A percentile compares a stretch with the other conserved stretches of the same genome.
Evolutionary conservation across 2,329 filamentous ascomycete genomes (phyloP).

Genomic region (Ilyonectria sp.): DNA sequence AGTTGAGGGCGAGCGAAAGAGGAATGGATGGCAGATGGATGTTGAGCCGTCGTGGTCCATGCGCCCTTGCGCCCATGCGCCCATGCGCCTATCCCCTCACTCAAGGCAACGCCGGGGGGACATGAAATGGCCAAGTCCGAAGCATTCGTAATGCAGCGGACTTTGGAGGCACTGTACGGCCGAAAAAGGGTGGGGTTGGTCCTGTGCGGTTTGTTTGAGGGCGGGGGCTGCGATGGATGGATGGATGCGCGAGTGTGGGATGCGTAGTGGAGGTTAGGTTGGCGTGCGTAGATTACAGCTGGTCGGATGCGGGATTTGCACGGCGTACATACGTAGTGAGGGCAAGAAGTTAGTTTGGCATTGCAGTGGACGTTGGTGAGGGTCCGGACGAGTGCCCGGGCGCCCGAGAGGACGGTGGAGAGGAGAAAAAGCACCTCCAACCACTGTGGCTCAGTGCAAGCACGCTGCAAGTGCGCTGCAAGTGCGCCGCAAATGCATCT

Average conservation of each 20-base stretch:
- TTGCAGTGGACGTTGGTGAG: background rate
- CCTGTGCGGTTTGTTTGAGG: slow-evolving; percentile 34
- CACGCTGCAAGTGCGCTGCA: slow-evolving; percentile 15
- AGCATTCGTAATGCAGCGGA: slow-evolving; percentile 41
- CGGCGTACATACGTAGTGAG: background rate
- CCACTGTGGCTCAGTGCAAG: slow-evolving; percentile 1
- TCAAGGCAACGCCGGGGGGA: slow-evolving; percentile 17
- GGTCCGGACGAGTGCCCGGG: background rate
- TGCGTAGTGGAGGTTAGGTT: slow-evolving; percentile 20
- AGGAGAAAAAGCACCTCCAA: background rate
- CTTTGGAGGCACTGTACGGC: slow-evolving; percentile 23
- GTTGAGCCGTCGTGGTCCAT: slow-evolving; percentile 25
- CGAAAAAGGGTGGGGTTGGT: slow-evolving; percentile 35
- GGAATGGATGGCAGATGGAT: slow-evolving; percentile 21
- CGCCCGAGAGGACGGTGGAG: too few species aligned
- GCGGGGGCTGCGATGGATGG: slow-evolving; percentile 17
- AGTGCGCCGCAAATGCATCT: background rate
- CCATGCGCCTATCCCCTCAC: slow-evolving; percentile 16
- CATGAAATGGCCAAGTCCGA: slow-evolving; percentile 25
- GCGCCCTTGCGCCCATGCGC: slow-evolving; percentile 19
- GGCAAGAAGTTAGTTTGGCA: background rate
- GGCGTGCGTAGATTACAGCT: slow-evolving; percentile 6
- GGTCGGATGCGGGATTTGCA: slow-evolving; percentile 4
- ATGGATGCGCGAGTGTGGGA: background rate
- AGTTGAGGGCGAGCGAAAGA: slow-evolving; percentile 4